Evolutionary conservation across 352 stramenopile genomes (phyloP).

Genomic region (Thraustochytrium striatum): DNA sequence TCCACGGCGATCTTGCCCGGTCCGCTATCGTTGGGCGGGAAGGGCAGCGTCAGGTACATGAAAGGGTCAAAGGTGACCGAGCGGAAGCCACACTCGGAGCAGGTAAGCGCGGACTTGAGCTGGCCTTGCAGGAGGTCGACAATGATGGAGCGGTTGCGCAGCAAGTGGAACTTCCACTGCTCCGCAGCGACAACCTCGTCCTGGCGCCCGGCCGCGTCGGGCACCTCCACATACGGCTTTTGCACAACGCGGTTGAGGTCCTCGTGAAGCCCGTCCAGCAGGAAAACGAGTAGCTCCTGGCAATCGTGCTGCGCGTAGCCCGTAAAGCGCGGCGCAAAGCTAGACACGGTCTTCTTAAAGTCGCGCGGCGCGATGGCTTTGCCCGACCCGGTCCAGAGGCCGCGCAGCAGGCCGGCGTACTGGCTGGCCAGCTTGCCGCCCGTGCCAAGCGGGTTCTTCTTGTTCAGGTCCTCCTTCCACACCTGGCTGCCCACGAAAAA

Average conservation of each 20-base stretch:
- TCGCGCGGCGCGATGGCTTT: constrained; percentile 51
- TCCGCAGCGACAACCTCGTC: constrained; percentile 59
- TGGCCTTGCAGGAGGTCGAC: constrained; percentile 68
- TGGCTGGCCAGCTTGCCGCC: constrained; percentile 69
- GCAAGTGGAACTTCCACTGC: constrained; percentile 57
- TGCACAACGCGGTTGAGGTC: constrained; percentile 77
- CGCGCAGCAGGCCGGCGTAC: constrained; percentile 65
- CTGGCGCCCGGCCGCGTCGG: constrained; percentile 60
- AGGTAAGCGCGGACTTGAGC: constrained; percentile 60
- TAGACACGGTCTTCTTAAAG: constrained; percentile 57
- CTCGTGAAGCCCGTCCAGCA: constrained; percentile 79
- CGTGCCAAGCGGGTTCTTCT: constrained; percentile 72
- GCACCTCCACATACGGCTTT: constrained; percentile 72
- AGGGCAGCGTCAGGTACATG: constrained; percentile 40
- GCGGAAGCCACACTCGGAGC: constrained; percentile 54
- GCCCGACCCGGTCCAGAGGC: constrained; percentile 64
- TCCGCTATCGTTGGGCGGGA: too few species aligned
- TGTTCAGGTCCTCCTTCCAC: constrained; percentile 61
- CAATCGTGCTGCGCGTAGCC: constrained; percentile 81
- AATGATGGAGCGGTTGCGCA: constrained; percentile 63
- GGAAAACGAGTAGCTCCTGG: constrained; percentile 67
- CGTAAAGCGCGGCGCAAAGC: constrained; percentile 62
- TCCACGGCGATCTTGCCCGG: constrained; percentile 60
- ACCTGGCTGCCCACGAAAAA: constrained; percentile 79
- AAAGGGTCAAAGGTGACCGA: constrained; percentile 47